Evolutionary conservation across 768 basidiomycete species (phyloP).

Genomic region (Tulasnella sp.): DNA sequence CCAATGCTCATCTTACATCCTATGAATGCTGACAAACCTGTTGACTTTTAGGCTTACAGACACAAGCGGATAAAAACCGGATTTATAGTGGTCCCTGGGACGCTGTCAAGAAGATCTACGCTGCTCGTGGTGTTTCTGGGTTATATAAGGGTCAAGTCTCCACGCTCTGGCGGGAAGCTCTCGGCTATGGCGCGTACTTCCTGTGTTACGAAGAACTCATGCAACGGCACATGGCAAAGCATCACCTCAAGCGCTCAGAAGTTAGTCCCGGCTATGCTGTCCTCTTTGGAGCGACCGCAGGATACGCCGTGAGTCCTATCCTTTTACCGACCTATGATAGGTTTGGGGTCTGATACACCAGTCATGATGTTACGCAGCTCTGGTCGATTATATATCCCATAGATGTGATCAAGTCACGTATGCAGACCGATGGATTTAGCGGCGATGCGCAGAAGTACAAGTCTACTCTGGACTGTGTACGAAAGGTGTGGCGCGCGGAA

Average conservation of each 20-base stretch:
- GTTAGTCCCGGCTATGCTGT: slow-evolving; percentile 69
- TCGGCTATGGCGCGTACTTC: slow-evolving; percentile 84
- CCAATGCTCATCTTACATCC: not conserved
- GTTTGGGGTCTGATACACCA: not conserved
- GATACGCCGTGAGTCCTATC: slow-evolving; percentile 64
- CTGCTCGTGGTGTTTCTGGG: slow-evolving; percentile 63
- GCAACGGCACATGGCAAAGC: slow-evolving; percentile 64
- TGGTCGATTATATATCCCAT: slow-evolving; percentile 11
- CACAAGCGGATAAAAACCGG: slow-evolving; percentile 69
- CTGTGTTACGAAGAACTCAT: slow-evolving; percentile 86
- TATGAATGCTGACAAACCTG: not conserved
- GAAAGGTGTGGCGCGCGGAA: slow-evolving; percentile 72
- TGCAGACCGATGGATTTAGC: slow-evolving; percentile 89
- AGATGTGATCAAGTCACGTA: slow-evolving; percentile 91
- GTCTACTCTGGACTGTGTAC: slow-evolving; percentile 72
- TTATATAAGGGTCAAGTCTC: slow-evolving; percentile 90
- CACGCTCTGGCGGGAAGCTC: slow-evolving; percentile 73
- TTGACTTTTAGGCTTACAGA: slow-evolving; percentile 63
- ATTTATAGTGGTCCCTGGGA: slow-evolving; percentile 77
- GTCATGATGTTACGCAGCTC: not conserved
- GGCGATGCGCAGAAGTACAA: slow-evolving; percentile 72
- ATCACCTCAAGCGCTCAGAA: slow-evolving; percentile 62
- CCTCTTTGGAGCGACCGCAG: slow-evolving; percentile 83
- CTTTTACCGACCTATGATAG: not conserved
- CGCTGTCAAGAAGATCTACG: slow-evolving; percentile 76